phyloP scores from a whole-genome alignment of 805 yeast genomes.

The Metschnikowia borealis region DNA sequence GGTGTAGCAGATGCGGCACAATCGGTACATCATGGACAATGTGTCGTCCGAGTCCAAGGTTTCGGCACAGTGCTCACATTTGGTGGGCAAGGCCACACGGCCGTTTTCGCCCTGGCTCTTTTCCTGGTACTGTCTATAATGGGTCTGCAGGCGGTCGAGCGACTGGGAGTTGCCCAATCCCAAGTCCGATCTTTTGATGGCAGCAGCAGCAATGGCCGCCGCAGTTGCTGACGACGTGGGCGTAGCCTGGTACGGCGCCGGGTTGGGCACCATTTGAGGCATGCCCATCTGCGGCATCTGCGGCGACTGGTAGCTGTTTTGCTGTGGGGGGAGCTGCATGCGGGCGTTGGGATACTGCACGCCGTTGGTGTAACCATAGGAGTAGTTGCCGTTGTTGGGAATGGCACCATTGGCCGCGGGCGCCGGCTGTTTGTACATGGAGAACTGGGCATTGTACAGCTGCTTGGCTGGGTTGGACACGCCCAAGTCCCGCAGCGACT shows the following conservation, averaged over 20 bases:
- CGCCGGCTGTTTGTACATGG: slow-evolving; percentile 12
- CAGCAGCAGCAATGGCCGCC: slow-evolving; percentile 17
- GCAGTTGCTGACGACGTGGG: slow-evolving; percentile 15
- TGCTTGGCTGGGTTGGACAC: slow-evolving; percentile 13
- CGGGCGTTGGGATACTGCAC: slow-evolving; percentile 4
- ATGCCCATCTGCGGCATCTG: slow-evolving; percentile 3
- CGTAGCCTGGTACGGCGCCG: not conserved
- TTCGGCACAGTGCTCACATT: slow-evolving; percentile 28
- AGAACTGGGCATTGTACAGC: slow-evolving; percentile 14
- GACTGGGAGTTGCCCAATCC: slow-evolving; percentile 10
- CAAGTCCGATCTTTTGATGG: slow-evolving; percentile 14
- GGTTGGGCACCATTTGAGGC: not conserved
- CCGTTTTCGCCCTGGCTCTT: slow-evolving; percentile 17
- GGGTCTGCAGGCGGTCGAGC: slow-evolving; percentile 12
- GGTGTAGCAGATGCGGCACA: slow-evolving; percentile 26
- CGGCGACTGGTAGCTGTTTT: slow-evolving; percentile 11
- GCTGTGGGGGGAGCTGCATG: slow-evolving; percentile 7
- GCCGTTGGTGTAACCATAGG: slow-evolving; percentile 5
- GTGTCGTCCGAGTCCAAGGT: slow-evolving; percentile 24
- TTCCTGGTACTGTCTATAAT: slow-evolving; percentile 18
- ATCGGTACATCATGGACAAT: slow-evolving; percentile 23
- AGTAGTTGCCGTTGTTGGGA: slow-evolving; percentile 8
- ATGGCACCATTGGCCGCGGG: not conserved
- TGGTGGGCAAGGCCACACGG: slow-evolving; percentile 14
- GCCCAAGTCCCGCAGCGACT: slow-evolving; percentile 11